phyloP scores from a whole-genome alignment of 352 stramenopile species.

The Phytophthora litchii region DNA sequence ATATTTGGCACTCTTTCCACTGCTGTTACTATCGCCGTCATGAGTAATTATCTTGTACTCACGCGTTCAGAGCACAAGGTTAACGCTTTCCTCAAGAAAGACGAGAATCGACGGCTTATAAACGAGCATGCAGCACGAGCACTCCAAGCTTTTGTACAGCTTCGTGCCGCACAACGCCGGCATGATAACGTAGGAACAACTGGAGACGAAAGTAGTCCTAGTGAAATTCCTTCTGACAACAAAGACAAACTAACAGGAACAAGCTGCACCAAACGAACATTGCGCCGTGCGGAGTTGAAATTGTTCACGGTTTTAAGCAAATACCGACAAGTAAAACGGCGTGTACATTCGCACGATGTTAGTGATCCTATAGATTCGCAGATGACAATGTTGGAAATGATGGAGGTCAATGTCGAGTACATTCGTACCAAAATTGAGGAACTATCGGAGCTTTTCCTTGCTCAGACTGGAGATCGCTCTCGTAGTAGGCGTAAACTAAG shows the following conservation, averaged over 20 bases:
- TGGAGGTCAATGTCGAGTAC: conserved; percentile 86
- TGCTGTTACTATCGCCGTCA: conserved; percentile 78
- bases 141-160: conserved; percentile 68
- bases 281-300: conserved; percentile 59
- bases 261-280: conserved; percentile 15
- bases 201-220: conserved; percentile 10
- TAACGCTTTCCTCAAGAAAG: conserved; percentile 79
- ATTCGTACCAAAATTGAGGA: conserved; percentile 83
- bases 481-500: conserved; percentile 21
- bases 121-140: conserved; percentile 62
- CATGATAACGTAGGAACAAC: conserved; percentile 10
- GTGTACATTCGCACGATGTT: conserved; percentile 67
- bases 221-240: conserved; percentile 4
- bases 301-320: conserved; percentile 60
- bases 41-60: conserved; percentile 75
- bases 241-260: conserved; percentile 11
- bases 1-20: conserved; percentile 62
- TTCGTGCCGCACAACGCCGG: conserved; percentile 51
- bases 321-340: conserved; percentile 66
- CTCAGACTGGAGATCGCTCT: conserved; percentile 19
- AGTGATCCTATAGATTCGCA: conserved; percentile 83
- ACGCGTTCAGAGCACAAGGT: conserved; percentile 83
- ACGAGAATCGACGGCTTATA: conserved; percentile 64
- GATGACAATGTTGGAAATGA: conserved; percentile 88
- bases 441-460: conserved; percentile 46